Base-by-base conservation (phyloP, 148 eudicot genomes). In the Chenopodium formosanum region DNA sequence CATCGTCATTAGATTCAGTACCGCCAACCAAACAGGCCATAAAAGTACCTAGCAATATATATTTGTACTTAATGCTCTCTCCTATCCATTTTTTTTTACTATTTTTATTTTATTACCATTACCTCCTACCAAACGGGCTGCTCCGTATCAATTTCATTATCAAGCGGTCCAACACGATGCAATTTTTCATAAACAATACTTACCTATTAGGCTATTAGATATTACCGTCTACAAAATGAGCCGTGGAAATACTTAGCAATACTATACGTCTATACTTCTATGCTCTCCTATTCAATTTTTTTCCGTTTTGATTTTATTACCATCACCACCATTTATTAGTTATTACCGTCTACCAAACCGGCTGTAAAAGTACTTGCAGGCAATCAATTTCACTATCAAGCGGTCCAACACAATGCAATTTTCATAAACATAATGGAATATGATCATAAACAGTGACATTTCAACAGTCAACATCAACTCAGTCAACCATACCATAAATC, bases 391-490 rank as follows among this genome's bases (percentile, higher is more conserved):
- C 62, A 17, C 22, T 14, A 56, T 56, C 62, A 56, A 56, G 17
- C 60, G 16, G 20, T 53, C 16, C 34, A 66, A 67, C 34, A 16
- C 12, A 9, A 12, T 2, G 19, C 70, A 67, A 29, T 27, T 11
- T 20, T 67, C 37, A 67, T 16, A 11, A 9, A 29, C 32, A 1
- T 3, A 27, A 27, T 17, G 22, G 6, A 67, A 25, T 27, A 67
- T 3, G 70, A 27, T 27, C 34, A 29, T 11, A 25, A 37, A 67
- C 11, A 67, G 12, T 37, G 37, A 11, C 70, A 67, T 13, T 11
- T 27, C 70, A 67, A 67, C 34, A 29, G 37, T 75, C 78, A 75
- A 56, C 66, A 75, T 74, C 13, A 32, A 52, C n/a, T 52, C 20
- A 52, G 23, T 62, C 23, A 62, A 58, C 63, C 63, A 56, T 56